Evolutionary conservation across 2,329 filamentous ascomycete species (phyloP).

Genomic region (Aspergillus chevalieri): DNA sequence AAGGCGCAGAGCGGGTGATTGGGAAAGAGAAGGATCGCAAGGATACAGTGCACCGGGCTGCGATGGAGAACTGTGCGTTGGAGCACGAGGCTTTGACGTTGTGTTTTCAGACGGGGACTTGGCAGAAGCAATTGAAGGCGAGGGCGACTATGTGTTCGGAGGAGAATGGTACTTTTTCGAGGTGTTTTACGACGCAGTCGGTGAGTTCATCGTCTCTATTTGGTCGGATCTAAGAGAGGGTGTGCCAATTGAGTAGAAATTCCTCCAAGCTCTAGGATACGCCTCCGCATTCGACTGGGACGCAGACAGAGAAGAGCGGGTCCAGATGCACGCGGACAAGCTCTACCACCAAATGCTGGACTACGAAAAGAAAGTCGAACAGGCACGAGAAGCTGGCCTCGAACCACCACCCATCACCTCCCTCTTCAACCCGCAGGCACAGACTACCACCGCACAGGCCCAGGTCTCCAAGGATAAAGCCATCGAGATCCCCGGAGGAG

Average conservation of each 20-base stretch:
- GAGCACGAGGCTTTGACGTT: conserved; percentile 77
- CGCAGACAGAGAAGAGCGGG: conserved; percentile 68
- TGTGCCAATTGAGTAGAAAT: conserved; percentile 51
- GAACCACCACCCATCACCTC: conserved; percentile 40
- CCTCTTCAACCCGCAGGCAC: conserved; percentile 36
- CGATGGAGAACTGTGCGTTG: conserved; percentile 86
- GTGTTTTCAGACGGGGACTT: conserved; percentile 70
- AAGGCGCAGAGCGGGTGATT: conserved; percentile 76
- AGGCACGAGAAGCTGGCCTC: conserved; percentile 41
- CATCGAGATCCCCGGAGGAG: conserved; percentile 32
- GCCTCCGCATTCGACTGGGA: conserved; percentile 61
- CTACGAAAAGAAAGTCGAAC: conserved; percentile 69
- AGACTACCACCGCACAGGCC: conserved; percentile 7
- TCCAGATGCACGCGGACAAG: conserved; percentile 92
- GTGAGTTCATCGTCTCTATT: conserved; percentile 42
- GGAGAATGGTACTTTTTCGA: conserved; percentile 71
- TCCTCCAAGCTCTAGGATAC: conserved; percentile 86
- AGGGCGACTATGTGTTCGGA: conserved; percentile 70
- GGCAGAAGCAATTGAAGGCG: conserved; percentile 50
- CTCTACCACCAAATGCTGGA: conserved; percentile 81
- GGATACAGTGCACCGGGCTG: conserved; percentile 68
- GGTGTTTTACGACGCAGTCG: conserved; percentile 84
- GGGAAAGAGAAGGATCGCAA: conserved; percentile 80
- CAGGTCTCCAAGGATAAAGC: conserved; percentile 10
- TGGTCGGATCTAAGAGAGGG: conserved; percentile 1